Evolutionary conservation across 1,284 basidiomycete species (phyloP), one percentile per base, ranked within the genome.

Genomic region (Neonothopanus nambi): DNA sequence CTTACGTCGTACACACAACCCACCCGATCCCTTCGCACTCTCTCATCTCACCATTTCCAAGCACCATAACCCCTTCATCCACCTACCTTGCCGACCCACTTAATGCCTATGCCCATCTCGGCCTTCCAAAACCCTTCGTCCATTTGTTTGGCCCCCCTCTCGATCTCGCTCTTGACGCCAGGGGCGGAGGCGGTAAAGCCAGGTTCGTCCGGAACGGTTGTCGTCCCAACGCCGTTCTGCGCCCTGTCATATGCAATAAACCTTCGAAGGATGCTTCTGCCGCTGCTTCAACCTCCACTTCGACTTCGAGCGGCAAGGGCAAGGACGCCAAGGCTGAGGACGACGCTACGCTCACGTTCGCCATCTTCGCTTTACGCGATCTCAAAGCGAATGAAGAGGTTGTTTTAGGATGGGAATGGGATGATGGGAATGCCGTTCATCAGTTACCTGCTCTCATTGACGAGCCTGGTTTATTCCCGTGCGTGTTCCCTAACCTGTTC

Each of bases 401-500:
- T 37, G 85, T 95, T 0, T 70, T 98, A 0, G 91, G 89, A 0
- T 98, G 95, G 94, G 94, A 97, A 67, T 98, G 95, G 95, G 95
- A 97, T 61, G 95, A 98, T 63, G 84, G 85, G 5, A 91, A 94
- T 65, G 85, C 91, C 0, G 85, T 97, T 0, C 95, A 98, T 69
- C 75, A 82, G 47, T 73, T 98, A 0, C 90, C 89, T 3, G 82
- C 84, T 15, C 71, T 93, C 45, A 77, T 91, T 47, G 74, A 85
- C 60, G 73, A 75, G 18, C 79, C 81, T 5, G 70, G 75, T 38
- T 61, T 79, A 40, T 85, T 85, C 59, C 75, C 75, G 84, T 85
- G 65, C 69, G 82, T 78, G 55, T 51, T 36, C 30, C 20, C 49
- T 43, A 28, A 17, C 39, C 40, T 15, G 36, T 44, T 13, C 23